phyloP scores from a whole-genome alignment of 331 rosid species.

The Prunus yedoensis region DNA sequence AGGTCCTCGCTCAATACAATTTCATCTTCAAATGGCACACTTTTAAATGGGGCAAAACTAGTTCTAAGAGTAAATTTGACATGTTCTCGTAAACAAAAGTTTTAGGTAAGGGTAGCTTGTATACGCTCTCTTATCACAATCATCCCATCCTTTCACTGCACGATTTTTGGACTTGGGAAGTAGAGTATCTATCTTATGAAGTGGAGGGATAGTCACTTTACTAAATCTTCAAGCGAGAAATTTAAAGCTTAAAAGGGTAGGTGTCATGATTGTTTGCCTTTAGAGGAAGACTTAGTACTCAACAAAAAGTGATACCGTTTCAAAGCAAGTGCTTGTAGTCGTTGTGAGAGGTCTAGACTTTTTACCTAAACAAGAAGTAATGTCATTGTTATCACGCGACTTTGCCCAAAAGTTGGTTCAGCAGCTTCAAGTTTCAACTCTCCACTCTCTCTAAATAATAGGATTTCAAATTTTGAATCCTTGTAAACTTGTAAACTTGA shows the following conservation, averaged over 20 bases:
- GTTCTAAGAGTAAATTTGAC: no score
- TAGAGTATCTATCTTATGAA: no score
- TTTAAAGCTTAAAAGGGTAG: conserved; percentile 6
- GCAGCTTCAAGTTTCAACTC: conserved; percentile 5
- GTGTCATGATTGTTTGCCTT: background rate
- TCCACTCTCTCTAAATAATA: background rate
- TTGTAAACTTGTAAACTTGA: background rate
- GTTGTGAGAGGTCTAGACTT: conserved; percentile 28
- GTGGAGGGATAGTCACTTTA: no score
- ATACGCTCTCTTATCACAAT: background rate
- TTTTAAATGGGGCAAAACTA: no score
- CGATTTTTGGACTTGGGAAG: no score
- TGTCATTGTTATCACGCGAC: conserved; percentile 62
- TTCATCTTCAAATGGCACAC: no score
- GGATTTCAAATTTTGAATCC: conserved; percentile 20
- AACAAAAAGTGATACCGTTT: conserved; percentile 28
- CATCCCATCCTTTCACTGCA: background rate
- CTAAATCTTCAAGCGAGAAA: background rate
- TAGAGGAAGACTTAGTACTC: background rate
- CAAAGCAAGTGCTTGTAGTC: conserved; percentile 25
- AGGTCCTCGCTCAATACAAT: background rate
- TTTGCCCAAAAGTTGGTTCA: conserved; percentile 42
- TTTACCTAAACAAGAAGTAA: conserved; percentile 65
- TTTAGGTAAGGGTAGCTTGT: background rate
- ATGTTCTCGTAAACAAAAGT: background rate